Evolutionary conservation across 208 protist species (phyloP).

Genomic region (Polymyxa betae): DNA sequence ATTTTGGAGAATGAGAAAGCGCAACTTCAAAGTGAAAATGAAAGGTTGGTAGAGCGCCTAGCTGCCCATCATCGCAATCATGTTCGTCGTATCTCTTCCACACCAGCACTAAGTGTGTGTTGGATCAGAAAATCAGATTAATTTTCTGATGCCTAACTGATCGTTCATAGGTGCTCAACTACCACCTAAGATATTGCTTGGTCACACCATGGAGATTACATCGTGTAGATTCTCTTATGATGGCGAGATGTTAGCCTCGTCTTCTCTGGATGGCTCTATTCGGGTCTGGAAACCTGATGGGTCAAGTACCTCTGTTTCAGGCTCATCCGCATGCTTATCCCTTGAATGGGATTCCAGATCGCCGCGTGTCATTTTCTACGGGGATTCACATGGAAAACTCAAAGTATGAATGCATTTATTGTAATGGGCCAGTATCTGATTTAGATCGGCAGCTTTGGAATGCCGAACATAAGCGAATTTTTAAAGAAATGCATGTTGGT

Average conservation of each 20-base stretch:
- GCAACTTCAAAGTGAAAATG: background rate
- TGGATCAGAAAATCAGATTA: no score
- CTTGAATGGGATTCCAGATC: constrained; percentile 34
- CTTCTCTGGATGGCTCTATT: constrained; percentile 15
- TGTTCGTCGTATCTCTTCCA: no score
- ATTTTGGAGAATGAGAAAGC: background rate
- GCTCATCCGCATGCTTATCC: background rate
- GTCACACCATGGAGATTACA: background rate
- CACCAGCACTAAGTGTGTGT: no score
- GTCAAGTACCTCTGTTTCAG: background rate
- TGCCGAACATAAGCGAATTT: background rate
- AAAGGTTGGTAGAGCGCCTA: background rate
- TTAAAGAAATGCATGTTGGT: background rate
- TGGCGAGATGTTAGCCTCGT: constrained; percentile 14
- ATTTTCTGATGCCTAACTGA: no score
- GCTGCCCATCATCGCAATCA: no score
- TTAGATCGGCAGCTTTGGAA: background rate
- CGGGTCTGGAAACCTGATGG: constrained; percentile 22
- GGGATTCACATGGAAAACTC: background rate
- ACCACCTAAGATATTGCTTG: background rate
- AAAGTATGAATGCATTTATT: background rate
- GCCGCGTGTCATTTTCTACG: background rate
- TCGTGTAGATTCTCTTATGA: background rate
- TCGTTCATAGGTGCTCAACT: background rate
- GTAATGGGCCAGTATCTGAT: background rate